Evolutionary conservation across 1,139 yeast genomes (phyloP), one percentile per base, ranked within the genome.

Genomic region (Yamadazyma triangularis): DNA sequence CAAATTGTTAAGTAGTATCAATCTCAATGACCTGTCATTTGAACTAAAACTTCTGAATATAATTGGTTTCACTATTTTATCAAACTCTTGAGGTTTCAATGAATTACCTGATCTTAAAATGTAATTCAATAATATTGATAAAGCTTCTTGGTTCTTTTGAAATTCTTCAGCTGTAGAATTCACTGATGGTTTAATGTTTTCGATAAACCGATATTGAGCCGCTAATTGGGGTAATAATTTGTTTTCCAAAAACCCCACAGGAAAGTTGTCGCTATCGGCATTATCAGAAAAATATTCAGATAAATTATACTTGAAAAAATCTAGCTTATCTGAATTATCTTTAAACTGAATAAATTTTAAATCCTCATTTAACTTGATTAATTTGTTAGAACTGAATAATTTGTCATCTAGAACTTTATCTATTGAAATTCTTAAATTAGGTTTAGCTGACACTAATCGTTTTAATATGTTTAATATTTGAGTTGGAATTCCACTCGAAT

Each of bases 11-110:
- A 91, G 64, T 26, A 91, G 61, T 13, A 80, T 70, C 45, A 87
- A 69, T 39, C 97, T 65, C 4, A 87, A 66, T 2, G 89, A 77
- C 40, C 97, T 69, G 56, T 89, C 96, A 8, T 81, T 73, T 23
- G 81, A 61, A 2, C 73, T 53, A 50, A 79, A 89, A 22, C 83
- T 70, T 30, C 71, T 66, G 23, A 84, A 65, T 14, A 87, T 67
- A 1, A 80, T 60, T 1, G 94, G 93, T 38, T 80, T 76, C 9
- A 84, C 62, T 6, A 60, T 40, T 23, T 61, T 64, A 25, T 60
- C 58, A 40, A 75, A 80, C 5, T 58, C 58, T 0, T 53, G 59
- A 0, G 53, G 48, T 0, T 63, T 46, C 30, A 78, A 49, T 13
- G 59, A 58, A 9, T 59, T 54, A 2, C 76, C 60, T 30, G 75